Evolutionary conservation across 768 basidiomycete genomes (phyloP).

Genomic region (Mycena venus): DNA sequence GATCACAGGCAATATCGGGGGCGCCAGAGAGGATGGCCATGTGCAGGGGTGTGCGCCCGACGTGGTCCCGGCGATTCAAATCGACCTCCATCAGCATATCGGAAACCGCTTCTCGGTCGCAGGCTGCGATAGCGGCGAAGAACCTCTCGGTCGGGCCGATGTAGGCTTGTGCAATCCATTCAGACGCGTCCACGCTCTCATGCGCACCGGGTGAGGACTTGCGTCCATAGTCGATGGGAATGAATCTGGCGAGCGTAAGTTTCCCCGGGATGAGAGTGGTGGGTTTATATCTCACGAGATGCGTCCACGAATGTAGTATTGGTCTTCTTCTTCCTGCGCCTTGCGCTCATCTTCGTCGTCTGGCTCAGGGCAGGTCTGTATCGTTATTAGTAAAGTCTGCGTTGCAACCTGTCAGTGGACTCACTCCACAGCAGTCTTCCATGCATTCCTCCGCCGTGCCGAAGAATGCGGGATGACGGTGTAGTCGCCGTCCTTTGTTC

Average conservation of each 20-base stretch:
- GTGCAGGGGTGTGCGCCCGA: conserved; percentile 71
- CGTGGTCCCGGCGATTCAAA: conserved; percentile 68
- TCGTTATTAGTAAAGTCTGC: not conserved
- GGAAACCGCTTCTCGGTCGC: conserved; percentile 55
- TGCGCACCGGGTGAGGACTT: conserved; percentile 61
- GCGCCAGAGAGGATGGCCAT: conserved; percentile 64
- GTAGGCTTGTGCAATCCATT: conserved; percentile 74
- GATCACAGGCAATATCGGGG: conserved; percentile 59
- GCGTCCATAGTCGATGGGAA: conserved; percentile 66
- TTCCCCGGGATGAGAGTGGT: not conserved
- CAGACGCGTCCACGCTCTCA: conserved; percentile 73
- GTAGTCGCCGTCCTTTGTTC: conserved; percentile 69
- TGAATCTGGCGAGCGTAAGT: conserved; percentile 57
- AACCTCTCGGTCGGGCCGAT: conserved; percentile 65
- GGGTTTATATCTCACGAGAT: conserved; percentile 52
- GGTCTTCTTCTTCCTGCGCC: conserved; percentile 65
- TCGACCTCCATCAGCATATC: conserved; percentile 58
- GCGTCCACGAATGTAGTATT: conserved; percentile 64
- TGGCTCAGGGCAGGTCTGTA: conserved; percentile 52
- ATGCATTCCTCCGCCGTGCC: conserved; percentile 68
- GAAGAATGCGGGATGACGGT: conserved; percentile 75
- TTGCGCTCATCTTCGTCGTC: conserved; percentile 67
- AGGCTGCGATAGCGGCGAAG: conserved; percentile 63
- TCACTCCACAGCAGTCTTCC: conserved; percentile 72
- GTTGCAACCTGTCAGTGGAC: not conserved